These are phyloP conservation scores for Tolypocladium pustulatum DNA, from an alignment of 2,329 filamentous ascomycete genomes.

Conservation along the genomic window DNA sequence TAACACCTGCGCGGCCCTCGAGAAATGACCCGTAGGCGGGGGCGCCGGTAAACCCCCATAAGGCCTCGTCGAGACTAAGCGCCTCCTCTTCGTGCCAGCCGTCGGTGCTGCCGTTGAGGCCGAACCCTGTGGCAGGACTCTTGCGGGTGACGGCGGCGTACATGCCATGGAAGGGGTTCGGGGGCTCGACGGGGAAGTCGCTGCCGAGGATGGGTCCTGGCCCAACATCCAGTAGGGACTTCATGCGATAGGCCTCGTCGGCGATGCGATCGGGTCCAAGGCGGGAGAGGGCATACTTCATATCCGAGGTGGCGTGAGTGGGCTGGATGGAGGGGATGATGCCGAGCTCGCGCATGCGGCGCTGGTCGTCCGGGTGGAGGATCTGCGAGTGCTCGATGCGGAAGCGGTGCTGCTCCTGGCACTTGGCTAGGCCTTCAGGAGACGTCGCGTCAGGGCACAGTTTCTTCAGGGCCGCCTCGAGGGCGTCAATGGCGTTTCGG, in stretches of 20 bases:
- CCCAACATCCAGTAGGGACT: conserved; percentile 40
- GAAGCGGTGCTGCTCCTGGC: conserved; percentile 47
- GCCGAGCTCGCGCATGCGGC: conserved; percentile 44
- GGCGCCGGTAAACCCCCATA: conserved; percentile 51
- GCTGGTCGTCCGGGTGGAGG: conserved; percentile 55
- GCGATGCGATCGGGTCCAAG: conserved; percentile 45
- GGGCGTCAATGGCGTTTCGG: conserved; percentile 51
- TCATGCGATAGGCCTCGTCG: conserved; percentile 56
- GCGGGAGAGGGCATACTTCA: conserved; percentile 52
- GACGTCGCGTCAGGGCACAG: conserved; percentile 36
- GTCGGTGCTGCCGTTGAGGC: conserved; percentile 31
- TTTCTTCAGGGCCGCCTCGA: conserved; percentile 43
- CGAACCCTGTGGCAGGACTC: conserved; percentile 44
- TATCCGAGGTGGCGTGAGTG: conserved; percentile 62
- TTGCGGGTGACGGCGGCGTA: conserved; percentile 56
- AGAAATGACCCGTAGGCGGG: conserved; percentile 49
- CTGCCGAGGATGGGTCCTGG: conserved; percentile 51
- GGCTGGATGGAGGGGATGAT: conserved; percentile 62
- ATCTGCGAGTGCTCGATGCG: conserved; percentile 65
- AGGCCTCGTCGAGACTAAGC: conserved; percentile 46
- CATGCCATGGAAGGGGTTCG: conserved; percentile 56
- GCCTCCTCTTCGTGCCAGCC: conserved; percentile 53
- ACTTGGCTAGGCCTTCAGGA: conserved; percentile 30
- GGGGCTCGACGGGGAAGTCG: conserved; percentile 63
- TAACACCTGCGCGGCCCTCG: conserved; percentile 47